Evolutionary conservation across 805 yeast species (phyloP).

Genomic region (Yarrowia keelungensis): DNA sequence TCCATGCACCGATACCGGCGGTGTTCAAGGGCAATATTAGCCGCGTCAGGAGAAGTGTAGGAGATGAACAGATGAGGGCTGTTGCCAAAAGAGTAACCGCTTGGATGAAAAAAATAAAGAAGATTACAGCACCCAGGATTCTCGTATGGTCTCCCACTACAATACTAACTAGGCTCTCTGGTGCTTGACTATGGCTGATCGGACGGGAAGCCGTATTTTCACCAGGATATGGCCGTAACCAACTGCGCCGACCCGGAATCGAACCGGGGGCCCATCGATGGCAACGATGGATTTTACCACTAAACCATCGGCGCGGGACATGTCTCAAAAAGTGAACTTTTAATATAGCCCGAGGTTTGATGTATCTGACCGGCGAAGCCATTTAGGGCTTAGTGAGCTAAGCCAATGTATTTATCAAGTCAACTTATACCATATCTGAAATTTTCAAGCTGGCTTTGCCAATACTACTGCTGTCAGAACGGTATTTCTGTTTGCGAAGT

Average conservation of each 20-base stretch:
- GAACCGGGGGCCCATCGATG: constrained; percentile 39
- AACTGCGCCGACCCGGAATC: constrained; percentile 37
- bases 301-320: constrained; percentile 34
- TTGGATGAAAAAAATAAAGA: neutral
- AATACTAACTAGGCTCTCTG: constrained; percentile 38
- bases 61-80: neutral
- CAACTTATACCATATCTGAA: too few relatives aligned
- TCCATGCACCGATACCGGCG: constrained; percentile 35
- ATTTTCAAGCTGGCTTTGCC: too few relatives aligned
- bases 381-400: too few relatives aligned
- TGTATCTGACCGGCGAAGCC: neutral
- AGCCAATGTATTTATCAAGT: too few relatives aligned
- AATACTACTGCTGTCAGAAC: too few relatives aligned
- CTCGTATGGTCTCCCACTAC: constrained; percentile 38
- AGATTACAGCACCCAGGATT: constrained; percentile 38
- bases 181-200: constrained; percentile 39
- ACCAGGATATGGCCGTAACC: constrained; percentile 37
- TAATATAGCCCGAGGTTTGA: neutral
- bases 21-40: constrained; percentile 23
- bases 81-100: neutral
- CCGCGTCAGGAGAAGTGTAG: neutral
- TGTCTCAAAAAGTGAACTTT: neutral
- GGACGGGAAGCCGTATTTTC: constrained; percentile 37
- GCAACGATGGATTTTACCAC: constrained; percentile 38
- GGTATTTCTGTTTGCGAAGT: too few relatives aligned